These are phyloP conservation scores for Symbiodinium natans DNA, from an alignment of 73 alveolate species.

Conservation along the genomic window DNA sequence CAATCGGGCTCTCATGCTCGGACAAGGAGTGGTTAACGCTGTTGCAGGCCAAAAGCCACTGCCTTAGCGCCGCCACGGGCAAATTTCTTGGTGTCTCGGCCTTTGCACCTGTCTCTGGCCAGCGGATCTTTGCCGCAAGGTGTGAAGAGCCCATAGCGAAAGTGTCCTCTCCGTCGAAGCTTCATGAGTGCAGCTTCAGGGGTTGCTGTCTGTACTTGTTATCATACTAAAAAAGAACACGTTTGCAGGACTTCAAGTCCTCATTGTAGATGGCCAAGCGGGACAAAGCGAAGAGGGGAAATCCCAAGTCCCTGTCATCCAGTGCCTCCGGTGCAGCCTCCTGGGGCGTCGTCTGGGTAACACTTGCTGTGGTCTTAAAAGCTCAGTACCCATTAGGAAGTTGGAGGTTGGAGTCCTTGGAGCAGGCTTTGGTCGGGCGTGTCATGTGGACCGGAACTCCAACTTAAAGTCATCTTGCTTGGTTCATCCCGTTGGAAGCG, in stretches of 20 bases:
- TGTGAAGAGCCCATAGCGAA: not conserved
- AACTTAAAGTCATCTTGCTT: not conserved
- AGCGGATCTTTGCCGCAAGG: not conserved
- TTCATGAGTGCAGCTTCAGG: too few species aligned
- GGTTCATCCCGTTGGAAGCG: not conserved
- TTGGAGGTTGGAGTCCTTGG: too few species aligned
- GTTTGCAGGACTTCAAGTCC: too few species aligned
- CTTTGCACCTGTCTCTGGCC: too few species aligned
- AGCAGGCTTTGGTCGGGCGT: too few species aligned
- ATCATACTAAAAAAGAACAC: too few species aligned
- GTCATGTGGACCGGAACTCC: too few species aligned
- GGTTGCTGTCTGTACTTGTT: too few species aligned
- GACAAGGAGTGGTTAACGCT: slow-evolving; percentile 52
- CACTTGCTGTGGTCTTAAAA: too few species aligned
- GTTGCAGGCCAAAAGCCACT: slow-evolving; percentile 92
- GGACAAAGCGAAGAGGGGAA: slow-evolving; percentile 71
- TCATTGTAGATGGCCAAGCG: slow-evolving; percentile 63
- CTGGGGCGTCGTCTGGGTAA: not conserved
- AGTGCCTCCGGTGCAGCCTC: not conserved
- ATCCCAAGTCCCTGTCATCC: slow-evolving; percentile 88
- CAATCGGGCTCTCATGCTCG: not conserved
- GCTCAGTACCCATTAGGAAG: too few species aligned
- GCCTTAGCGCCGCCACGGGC: slow-evolving; percentile 34
- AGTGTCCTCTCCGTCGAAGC: not conserved
- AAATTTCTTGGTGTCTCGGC: not conserved